Conservation (phyloP, 352 stramenopile species). For the Peronospora destructor region DNA sequence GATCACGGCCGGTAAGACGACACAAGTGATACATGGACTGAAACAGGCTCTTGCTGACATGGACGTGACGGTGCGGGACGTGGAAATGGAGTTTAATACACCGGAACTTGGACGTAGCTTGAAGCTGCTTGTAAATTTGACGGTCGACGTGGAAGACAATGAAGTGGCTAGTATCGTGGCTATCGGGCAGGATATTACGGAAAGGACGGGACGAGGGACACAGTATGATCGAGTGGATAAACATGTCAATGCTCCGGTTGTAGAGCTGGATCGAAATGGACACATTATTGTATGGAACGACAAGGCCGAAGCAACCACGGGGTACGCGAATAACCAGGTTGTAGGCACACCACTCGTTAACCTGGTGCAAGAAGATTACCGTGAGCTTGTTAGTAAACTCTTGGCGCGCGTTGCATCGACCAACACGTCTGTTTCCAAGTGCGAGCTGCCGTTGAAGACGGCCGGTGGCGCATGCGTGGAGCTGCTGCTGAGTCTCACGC, state of each 20-base stretch:
- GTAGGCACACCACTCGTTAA: slow-evolving; percentile 39
- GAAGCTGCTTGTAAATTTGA: slow-evolving; percentile 17
- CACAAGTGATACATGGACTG: slow-evolving; percentile 13
- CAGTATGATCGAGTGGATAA: slow-evolving; percentile 61
- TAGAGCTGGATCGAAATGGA: slow-evolving; percentile 67
- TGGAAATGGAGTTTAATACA: slow-evolving; percentile 45
- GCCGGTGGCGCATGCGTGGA: slow-evolving; percentile 40
- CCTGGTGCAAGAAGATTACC: slow-evolving; percentile 44
- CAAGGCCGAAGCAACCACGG: slow-evolving; percentile 55
- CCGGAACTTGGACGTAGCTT: slow-evolving; percentile 27
- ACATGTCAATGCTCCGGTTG: slow-evolving; percentile 68
- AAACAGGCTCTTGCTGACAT: slow-evolving; percentile 32
- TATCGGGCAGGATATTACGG: slow-evolving; percentile 52
- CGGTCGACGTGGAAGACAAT: slow-evolving; percentile 37
- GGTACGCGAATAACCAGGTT: slow-evolving; percentile 43
- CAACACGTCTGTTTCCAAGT: slow-evolving; percentile 41
- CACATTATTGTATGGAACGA: slow-evolving; percentile 63
- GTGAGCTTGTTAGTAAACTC: slow-evolving; percentile 35
- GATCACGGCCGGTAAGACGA: slow-evolving; percentile 15
- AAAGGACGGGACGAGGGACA: slow-evolving; percentile 33
- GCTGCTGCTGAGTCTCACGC: slow-evolving; percentile 49
- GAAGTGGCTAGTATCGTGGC: slow-evolving; percentile 20
- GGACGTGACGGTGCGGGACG: slow-evolving; percentile 25
- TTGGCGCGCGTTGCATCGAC: slow-evolving; percentile 40
- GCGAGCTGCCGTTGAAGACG: slow-evolving; percentile 50